These are phyloP conservation scores for Colletotrichum chlorophyti DNA, from an alignment of 2,329 filamentous ascomycete genomes.

Conservation along the genomic window DNA sequence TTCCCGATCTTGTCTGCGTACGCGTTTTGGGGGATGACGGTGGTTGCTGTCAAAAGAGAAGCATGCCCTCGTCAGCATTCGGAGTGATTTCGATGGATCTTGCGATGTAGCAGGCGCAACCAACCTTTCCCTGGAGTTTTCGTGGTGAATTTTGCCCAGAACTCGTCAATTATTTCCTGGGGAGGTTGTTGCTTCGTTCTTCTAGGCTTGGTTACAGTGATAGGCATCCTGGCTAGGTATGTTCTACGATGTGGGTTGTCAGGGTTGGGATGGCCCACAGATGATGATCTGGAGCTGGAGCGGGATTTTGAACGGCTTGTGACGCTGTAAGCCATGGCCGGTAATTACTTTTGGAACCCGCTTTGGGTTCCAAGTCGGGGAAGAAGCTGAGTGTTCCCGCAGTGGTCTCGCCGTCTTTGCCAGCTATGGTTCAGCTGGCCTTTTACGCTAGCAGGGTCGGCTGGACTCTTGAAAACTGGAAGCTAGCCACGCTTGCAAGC, in stretches of 20 bases:
- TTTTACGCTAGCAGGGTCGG: background rate
- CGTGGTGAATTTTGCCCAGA: constrained; percentile 76
- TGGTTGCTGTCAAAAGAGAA: constrained; percentile 57
- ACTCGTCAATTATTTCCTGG: constrained; percentile 73
- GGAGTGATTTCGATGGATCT: too few relatives aligned
- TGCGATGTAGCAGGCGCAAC: too few relatives aligned
- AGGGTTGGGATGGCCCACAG: background rate
- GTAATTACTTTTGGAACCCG: background rate
- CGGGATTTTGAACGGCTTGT: constrained; percentile 13
- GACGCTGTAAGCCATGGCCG: constrained; percentile 7
- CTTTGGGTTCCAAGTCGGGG: background rate
- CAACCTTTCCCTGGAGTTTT: constrained; percentile 73
- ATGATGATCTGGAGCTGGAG: background rate
- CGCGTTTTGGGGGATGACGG: constrained; percentile 72
- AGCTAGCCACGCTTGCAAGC: too few relatives aligned
- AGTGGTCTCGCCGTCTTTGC: too few relatives aligned
- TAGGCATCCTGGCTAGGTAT: constrained; percentile 21
- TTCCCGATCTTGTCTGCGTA: constrained; percentile 68
- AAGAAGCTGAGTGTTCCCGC: background rate
- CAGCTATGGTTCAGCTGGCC: background rate
- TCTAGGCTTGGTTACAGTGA: constrained; percentile 3
- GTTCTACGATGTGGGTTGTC: background rate
- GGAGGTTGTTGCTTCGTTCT: constrained; percentile 61
- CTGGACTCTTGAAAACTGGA: too few relatives aligned
- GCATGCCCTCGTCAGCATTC: background rate